phyloP scores from a whole-genome alignment of 2,329 filamentous ascomycete species.

The Taxawa tesnikishii region DNA sequence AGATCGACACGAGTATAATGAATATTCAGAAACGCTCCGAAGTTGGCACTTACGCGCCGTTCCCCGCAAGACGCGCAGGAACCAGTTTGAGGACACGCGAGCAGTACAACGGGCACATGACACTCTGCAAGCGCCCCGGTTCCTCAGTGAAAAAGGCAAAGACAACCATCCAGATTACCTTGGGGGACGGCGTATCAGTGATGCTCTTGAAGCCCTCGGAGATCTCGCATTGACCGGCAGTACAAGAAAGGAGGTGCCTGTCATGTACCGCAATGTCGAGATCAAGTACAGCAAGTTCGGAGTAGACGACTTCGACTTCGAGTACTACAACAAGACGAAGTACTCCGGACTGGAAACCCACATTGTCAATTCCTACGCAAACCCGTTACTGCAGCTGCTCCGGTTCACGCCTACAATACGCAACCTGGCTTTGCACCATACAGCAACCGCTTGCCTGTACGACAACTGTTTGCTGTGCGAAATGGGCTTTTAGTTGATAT shows the following conservation, averaged over 20 bases:
- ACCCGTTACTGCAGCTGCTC: conserved; percentile 80
- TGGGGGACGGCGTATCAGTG: conserved; percentile 33
- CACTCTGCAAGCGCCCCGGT: conserved; percentile 68
- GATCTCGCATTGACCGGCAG: conserved; percentile 57
- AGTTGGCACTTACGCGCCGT: conserved; percentile 53
- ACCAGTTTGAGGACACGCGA: conserved; percentile 52
- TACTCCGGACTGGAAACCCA: conserved; percentile 93
- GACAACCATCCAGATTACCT: conserved; percentile 46
- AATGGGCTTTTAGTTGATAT: conserved; percentile 94
- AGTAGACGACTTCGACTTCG: conserved; percentile 98
- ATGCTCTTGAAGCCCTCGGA: conserved; percentile 53
- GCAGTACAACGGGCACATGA: conserved; percentile 45
- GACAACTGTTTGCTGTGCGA: conserved; percentile 86
- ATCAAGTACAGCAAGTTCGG: conserved; percentile 99
- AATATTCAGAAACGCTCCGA: conserved; percentile 37
- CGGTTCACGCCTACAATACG: conserved; percentile 81
- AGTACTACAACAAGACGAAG: conserved; percentile 88
- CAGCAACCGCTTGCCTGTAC: conserved; percentile 69
- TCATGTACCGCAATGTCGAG: conserved; percentile 86
- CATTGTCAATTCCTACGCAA: conserved; percentile 93
- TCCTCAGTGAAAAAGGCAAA: conserved; percentile 77
- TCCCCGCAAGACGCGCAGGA: conserved; percentile 62
- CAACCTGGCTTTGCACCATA: conserved; percentile 80
- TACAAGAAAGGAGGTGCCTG: conserved; percentile 67
- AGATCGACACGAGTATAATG: conserved; percentile 60